phyloP scores from a whole-genome alignment of 495 filamentous ascomycete species.

The Amphirosellinia nigrospora region DNA sequence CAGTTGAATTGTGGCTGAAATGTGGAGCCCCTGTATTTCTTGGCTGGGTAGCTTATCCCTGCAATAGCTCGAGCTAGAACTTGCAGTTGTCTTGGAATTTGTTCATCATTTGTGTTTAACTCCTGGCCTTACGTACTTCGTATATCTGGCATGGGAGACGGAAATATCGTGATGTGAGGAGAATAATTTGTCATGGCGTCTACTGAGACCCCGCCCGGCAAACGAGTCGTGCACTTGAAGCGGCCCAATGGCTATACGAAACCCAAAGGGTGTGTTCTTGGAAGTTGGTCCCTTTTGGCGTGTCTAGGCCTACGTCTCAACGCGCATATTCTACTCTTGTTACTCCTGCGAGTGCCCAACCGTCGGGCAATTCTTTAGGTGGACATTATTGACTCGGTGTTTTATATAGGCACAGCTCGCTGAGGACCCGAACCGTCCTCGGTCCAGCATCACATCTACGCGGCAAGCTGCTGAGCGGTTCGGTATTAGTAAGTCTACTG shows the following conservation, averaged over 20 bases:
- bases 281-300: too few species aligned
- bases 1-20: too few species aligned
- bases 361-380: too few species aligned
- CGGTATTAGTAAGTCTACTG: conserved; percentile 13
- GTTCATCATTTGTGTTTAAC: neutral
- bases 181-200: neutral
- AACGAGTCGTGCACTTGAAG: conserved; percentile 14
- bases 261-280: too few species aligned
- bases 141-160: neutral
- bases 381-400: too few species aligned
- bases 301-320: too few species aligned
- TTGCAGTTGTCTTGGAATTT: conserved; percentile 21
- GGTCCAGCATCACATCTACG: conserved; percentile 12
- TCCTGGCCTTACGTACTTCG: neutral
- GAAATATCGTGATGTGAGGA: neutral
- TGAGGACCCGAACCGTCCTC: conserved; percentile 22
- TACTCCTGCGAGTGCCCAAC: too few species aligned
- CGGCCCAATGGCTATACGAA: conserved; percentile 17
- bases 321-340: too few species aligned
- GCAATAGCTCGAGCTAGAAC: neutral
- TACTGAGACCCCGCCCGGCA: neutral
- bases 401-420: conserved; percentile 13
- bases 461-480: conserved; percentile 8
- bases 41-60: neutral
- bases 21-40: too few species aligned